Evolutionary conservation across 1,284 basidiomycete genomes (phyloP), one percentile per base, ranked within the genome.

Genomic region (Porodaedalea pini): DNA sequence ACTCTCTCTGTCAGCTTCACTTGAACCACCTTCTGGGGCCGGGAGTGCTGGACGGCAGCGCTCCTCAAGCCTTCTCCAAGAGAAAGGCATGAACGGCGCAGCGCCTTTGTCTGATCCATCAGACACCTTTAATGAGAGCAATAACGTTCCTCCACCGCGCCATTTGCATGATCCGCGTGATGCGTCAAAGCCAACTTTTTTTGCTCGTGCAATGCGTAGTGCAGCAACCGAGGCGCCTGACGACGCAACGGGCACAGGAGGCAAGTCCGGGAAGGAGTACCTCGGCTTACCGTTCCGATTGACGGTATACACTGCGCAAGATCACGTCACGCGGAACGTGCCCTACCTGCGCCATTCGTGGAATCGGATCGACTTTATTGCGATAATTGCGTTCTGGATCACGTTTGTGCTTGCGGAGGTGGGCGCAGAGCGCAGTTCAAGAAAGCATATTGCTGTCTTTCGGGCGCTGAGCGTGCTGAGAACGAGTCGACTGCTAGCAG

Each of bases 341-440:
- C 92, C 96, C 0, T 99, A 94, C 68, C 76, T 98, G 3, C 82
- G 96, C 2, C 94, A 98, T 67, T 92, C 90, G 54, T 98, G 95
- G 94, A 92, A 88, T 64, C 81, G 95, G 31, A 88, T 97, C 57
- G 95, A 99, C 70, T 83, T 90, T 62, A 72, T 98, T 34, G 92
- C 96, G 19, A 73, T 86, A 44, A 61, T 86, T 21, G 77, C 82
- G 59, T 95, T 93, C 68, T 95, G 92, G 92, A 79, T 90, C 54
- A 78, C 82, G 3, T 94, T 98, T 67, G 70, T 69, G 0, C 76
- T 98, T 47, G 83, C 91, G 0, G 71, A 81, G 19, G 65, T 75
- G 0, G 88, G 89, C 0, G 65, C 81, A 34, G 95, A 98, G 70
- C 75, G 78, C 3, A 73, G 71, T 2, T 81, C 80, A 3, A 63